Percentiles rank a stretch among this genome's conserved stretches.
Conservation (phyloP, 306 rosid species). For the Vigna reflexopilosa region DNA sequence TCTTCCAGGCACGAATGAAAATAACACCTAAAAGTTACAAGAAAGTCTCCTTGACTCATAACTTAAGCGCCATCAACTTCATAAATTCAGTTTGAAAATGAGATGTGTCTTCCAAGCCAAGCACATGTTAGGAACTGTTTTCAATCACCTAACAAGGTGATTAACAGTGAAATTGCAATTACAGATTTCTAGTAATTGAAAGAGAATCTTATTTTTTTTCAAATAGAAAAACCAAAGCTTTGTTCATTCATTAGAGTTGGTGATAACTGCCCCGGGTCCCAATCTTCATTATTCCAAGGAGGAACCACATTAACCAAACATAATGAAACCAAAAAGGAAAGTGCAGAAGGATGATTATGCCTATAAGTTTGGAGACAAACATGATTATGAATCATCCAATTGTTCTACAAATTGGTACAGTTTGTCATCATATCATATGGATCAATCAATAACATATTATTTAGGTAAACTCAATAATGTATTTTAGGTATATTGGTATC, state of each 20-base stretch:
- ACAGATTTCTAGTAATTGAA: background rate
- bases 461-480: background rate
- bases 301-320: constrained; percentile 3
- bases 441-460: background rate
- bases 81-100: constrained; percentile 30
- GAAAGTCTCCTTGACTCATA: background rate
- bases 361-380: constrained; percentile 2
- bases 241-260: background rate
- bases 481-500: background rate
- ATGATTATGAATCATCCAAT: background rate
- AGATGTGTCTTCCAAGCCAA: constrained; percentile 22
- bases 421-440: too few relatives aligned
- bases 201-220: background rate
- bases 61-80: background rate
- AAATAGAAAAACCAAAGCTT: background rate
- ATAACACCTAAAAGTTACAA: background rate
- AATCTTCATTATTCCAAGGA: constrained; percentile 28
- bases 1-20: constrained; percentile 6
- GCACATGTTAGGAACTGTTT: background rate
- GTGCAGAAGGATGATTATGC: constrained; percentile 20
- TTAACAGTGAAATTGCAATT: background rate
- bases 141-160: background rate
- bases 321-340: constrained; percentile 30
- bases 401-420: background rate
- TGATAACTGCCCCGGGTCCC: constrained; percentile 33